A percentile compares a stretch with the other conserved stretches of the same genome.
Conservation (phyloP, 2,329 filamentous ascomycete genomes). For the Lithohypha guttulata region DNA sequence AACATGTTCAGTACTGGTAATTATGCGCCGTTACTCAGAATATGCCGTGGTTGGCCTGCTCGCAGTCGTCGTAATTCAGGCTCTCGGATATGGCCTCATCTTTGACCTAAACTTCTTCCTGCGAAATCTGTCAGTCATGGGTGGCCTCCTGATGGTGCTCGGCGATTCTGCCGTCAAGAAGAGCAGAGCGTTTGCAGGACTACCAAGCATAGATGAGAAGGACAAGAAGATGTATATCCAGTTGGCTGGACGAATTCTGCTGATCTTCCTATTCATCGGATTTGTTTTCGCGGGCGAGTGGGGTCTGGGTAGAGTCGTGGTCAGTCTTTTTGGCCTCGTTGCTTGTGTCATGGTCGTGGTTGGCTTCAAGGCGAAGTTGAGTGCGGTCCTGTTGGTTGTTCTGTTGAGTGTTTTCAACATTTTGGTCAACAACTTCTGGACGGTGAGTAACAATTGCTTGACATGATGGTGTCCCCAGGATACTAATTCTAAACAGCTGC, state of each 20-base stretch:
- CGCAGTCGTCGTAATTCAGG: conserved; percentile 82
- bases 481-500: conserved; percentile 51
- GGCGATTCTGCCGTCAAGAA: conserved; percentile 98
- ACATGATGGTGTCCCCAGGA: conserved; percentile 1
- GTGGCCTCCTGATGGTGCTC: conserved; percentile 92
- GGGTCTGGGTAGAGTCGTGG: conserved; percentile 76
- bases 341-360: conserved; percentile 98
- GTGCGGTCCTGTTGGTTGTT: conserved; percentile 85
- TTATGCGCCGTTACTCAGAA: conserved; percentile 83
- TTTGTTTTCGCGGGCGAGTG: conserved; percentile 94
- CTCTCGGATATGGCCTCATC: conserved; percentile 91
- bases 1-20: conserved; percentile 71
- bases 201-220: conserved; percentile 94
- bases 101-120: conserved; percentile 99
- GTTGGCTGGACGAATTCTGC: conserved; percentile 83
- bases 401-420: conserved; percentile 95
- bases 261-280: conserved; percentile 95
- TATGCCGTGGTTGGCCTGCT: conserved; percentile 86
- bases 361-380: conserved; percentile 99
- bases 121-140: conserved; percentile 94
- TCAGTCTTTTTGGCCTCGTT: conserved; percentile 73
- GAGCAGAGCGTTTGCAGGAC: conserved; percentile 87
- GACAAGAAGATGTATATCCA: conserved; percentile 99
- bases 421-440: conserved; percentile 99
- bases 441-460: conserved; percentile 49